Evolutionary conservation across 768 basidiomycete genomes (phyloP), one percentile per base, ranked within the genome.

Genomic region (Suillus subalutaceus): DNA sequence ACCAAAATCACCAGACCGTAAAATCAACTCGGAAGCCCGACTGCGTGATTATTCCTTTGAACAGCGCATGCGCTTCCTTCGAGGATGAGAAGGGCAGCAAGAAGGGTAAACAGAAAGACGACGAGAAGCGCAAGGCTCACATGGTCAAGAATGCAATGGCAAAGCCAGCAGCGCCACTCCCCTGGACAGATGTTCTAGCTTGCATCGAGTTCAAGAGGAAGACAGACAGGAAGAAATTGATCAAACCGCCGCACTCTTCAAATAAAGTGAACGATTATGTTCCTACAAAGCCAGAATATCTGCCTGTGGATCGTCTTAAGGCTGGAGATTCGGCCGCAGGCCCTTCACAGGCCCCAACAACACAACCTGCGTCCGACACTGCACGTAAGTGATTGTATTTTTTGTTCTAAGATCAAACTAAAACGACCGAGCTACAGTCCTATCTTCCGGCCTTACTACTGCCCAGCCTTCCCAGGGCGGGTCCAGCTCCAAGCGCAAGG

Each of bases 11-110:
- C 32, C 50, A 53, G 16, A 55, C 41, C 4, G 35, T 23, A 4
- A 30, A 23, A 37, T 58, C 63, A 7, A 26, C n/a, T 6, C 63
- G 63, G 23, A 64, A 57, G n/a, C 52, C 63, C n/a, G 63, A 64
- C 30, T 0, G 37, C n/a, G 63, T 64, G 4, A 12, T 64, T 40
- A 15, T 64, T 18, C 53, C 38, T 41, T 57, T 37, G 12, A 18
- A 15, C 4, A 41, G 37, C 44, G 20, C 43, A 30, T n/a, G 8
- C 44, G 32, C 44, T 16, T 3, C 43, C 26, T 62, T 46, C 30
- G 20, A 44, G 37, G 6, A 26, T 43, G 44, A 46, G 44, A 9
- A 46, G 44, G 26, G 18, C 6, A 4, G 16, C 16, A 43, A 43
- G 41, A 41, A 15, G 41, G 41, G 35, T 6, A 35, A 35, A 35